Percentiles rank a stretch among this genome's conserved stretches.
phyloP scores from a whole-genome alignment of 495 filamentous ascomycete species.

The Chaetomidium leptoderma region DNA sequence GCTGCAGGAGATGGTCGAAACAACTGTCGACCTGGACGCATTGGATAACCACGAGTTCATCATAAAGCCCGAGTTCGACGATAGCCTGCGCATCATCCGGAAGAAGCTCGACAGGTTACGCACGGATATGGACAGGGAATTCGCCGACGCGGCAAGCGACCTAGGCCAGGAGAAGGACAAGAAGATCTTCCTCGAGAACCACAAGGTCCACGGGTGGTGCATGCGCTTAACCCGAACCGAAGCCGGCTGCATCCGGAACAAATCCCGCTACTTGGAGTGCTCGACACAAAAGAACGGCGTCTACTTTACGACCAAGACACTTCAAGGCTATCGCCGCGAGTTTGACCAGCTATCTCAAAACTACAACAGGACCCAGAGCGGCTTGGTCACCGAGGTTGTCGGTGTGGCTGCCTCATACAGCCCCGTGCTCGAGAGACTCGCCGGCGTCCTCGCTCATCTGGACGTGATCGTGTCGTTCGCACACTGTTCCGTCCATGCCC shows the following conservation, averaged over 20 bases:
- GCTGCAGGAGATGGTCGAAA: constrained; percentile 97
- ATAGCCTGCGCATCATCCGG: constrained; percentile 77
- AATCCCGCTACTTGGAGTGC: constrained; percentile 85
- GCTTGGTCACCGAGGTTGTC: constrained; percentile 89
- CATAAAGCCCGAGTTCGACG: constrained; percentile 98
- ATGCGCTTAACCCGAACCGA: constrained; percentile 91
- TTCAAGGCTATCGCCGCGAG: constrained; percentile 80
- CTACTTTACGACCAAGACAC: constrained; percentile 87
- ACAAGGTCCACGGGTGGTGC: constrained; percentile 93
- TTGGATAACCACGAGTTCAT: constrained; percentile 97
- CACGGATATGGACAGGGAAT: constrained; percentile 80
- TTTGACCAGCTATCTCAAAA: constrained; percentile 92
- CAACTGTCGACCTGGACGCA: constrained; percentile 92
- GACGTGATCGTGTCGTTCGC: constrained; percentile 96
- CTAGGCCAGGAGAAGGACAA: constrained; percentile 93
- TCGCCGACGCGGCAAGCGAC: constrained; percentile 68
- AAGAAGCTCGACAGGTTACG: constrained; percentile 85
- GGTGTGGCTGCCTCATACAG: constrained; percentile 90
- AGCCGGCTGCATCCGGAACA: constrained; percentile 87
- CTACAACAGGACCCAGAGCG: constrained; percentile 92
- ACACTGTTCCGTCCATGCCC: constrained; percentile 90
- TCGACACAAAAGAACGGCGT: constrained; percentile 99
- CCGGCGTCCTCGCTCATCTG: constrained; percentile 83
- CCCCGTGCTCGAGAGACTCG: constrained; percentile 86
- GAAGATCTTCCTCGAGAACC: constrained; percentile 97